These are phyloP conservation scores for Tagetes erecta DNA, from an alignment of 129 eudicot genomes.

Conservation along the genomic window DNA sequence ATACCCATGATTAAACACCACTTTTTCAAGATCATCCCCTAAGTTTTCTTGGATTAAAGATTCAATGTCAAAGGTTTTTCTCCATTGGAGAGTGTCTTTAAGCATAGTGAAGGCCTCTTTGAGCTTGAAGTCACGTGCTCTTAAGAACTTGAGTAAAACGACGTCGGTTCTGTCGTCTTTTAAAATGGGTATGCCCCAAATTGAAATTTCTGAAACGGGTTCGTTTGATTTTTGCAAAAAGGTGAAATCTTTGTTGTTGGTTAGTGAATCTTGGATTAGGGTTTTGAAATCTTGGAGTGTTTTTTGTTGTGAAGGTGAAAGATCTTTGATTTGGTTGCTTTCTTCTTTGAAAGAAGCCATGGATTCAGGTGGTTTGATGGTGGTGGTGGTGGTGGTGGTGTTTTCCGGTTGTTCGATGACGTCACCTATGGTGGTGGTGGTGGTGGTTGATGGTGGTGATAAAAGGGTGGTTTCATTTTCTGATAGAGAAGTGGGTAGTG, in stretches of 20 bases:
- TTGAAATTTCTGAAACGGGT: conserved; percentile 40
- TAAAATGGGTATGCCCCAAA: conserved; percentile 79
- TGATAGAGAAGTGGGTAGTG: conserved; percentile 13
- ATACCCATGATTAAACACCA: conserved; percentile 68
- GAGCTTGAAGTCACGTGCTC: conserved; percentile 73
- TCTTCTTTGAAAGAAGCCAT: conserved; percentile 57
- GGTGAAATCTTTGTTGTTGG: conserved; percentile 39
- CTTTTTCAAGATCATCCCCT: conserved; percentile 72
- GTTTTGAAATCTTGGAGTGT: conserved; percentile 46
- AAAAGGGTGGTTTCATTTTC: not conserved
- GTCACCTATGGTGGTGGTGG: conserved; percentile 22
- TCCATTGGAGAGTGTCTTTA: conserved; percentile 59
- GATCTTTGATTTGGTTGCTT: conserved; percentile 50
- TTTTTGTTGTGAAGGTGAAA: conserved; percentile 33
- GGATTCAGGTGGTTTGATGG: conserved; percentile 27
- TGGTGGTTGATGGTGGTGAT: conserved; percentile 13
- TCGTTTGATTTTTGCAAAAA: conserved; percentile 15
- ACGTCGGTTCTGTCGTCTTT: conserved; percentile 69
- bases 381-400: conserved; percentile 3
- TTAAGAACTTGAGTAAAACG: conserved; percentile 63
- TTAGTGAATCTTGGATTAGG: conserved; percentile 45
- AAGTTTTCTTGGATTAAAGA: conserved; percentile 53
- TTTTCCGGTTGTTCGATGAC: conserved; percentile 41
- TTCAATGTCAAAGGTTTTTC: conserved; percentile 60
- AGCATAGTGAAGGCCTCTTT: conserved; percentile 71